These are phyloP conservation scores for Aechmea fasciata DNA, from an alignment of 176 grass and related monocot genomes.

Conservation along the genomic window DNA sequence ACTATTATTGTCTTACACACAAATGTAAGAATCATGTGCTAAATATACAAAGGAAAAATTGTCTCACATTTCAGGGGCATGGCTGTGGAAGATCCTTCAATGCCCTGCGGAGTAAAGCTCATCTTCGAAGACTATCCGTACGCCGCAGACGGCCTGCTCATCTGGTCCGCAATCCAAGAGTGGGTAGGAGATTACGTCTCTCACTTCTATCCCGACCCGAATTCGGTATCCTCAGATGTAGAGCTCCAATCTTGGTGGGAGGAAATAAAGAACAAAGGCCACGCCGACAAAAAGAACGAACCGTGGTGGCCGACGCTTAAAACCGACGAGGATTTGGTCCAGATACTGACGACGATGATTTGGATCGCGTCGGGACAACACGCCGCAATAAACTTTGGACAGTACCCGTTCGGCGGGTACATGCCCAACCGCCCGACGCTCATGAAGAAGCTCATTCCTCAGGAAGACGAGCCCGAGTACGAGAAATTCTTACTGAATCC, in stretches of 20 bases:
- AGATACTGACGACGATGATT: conserved; percentile 42
- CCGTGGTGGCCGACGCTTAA: conserved; percentile 56
- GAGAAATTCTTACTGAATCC: conserved; percentile 25
- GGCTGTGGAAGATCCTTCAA: conserved; percentile 29
- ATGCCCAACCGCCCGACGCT: conserved; percentile 61
- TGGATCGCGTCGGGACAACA: conserved; percentile 63
- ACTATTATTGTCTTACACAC: background rate
- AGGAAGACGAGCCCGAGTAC: conserved; percentile 4
- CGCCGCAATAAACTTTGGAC: conserved; percentile 64
- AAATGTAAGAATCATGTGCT: too few species aligned
- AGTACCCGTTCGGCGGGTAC: conserved; percentile 55
- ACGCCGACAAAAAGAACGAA: conserved; percentile 46
- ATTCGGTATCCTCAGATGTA: conserved; percentile 17
- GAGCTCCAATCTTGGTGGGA: conserved; percentile 60
- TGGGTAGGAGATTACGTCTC: conserved; percentile 38
- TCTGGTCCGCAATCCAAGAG: conserved; percentile 41
- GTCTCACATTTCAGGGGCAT: conserved; percentile 40
- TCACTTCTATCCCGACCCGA: conserved; percentile 22
- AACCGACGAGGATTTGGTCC: conserved; percentile 23
- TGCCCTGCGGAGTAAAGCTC: conserved; percentile 29
- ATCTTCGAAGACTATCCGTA: conserved; percentile 66
- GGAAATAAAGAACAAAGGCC: conserved; percentile 59
- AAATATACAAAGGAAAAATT: background rate
- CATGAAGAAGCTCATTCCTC: conserved; percentile 40
- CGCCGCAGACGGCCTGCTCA: conserved; percentile 44